Evolutionary conservation across 768 basidiomycete species (phyloP).

Genomic region (Lactarius indigo): DNA sequence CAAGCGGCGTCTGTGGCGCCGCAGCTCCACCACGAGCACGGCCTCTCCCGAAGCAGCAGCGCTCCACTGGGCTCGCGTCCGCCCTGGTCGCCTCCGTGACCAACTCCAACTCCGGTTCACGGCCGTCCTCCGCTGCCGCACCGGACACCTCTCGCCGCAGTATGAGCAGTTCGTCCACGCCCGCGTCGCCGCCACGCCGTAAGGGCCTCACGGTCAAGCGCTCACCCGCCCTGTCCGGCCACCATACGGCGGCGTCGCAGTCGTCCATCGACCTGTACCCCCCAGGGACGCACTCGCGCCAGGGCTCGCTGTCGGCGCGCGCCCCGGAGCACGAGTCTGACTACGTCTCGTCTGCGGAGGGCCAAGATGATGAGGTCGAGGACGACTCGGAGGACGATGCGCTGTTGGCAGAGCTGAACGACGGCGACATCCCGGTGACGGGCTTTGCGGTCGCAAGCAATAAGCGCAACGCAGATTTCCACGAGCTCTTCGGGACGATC

Average conservation of each 20-base stretch:
- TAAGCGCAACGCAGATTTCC: constrained; percentile 93
- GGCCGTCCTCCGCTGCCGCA: constrained; percentile 17
- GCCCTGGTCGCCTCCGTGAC: constrained; percentile 69
- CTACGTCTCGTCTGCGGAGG: constrained; percentile 24
- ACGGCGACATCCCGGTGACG: constrained; percentile 85
- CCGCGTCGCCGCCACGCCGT: constrained; percentile 8
- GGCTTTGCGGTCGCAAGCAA: constrained; percentile 97
- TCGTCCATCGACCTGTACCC: constrained; percentile 26
- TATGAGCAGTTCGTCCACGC: neutral
- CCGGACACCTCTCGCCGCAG: constrained; percentile 12
- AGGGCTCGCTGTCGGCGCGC: constrained; percentile 26
- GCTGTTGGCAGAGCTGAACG: constrained; percentile 40
- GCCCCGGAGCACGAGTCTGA: constrained; percentile 28
- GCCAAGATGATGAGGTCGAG: constrained; percentile 30
- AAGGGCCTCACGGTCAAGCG: constrained; percentile 9
- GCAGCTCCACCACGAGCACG: constrained; percentile 9
- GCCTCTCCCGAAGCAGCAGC: constrained; percentile 34
- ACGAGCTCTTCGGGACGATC: constrained; percentile 83
- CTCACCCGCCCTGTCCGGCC: constrained; percentile 19
- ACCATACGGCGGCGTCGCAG: constrained; percentile 13
- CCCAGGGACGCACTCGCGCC: constrained; percentile 27
- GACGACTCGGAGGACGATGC: constrained; percentile 33
- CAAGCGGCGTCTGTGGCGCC: constrained; percentile 22
- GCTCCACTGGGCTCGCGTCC: constrained; percentile 54
- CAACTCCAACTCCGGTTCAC: constrained; percentile 47